Evolutionary conservation across 2,329 filamentous ascomycete genomes (phyloP).

Genomic region (Verticillium isaacii): DNA sequence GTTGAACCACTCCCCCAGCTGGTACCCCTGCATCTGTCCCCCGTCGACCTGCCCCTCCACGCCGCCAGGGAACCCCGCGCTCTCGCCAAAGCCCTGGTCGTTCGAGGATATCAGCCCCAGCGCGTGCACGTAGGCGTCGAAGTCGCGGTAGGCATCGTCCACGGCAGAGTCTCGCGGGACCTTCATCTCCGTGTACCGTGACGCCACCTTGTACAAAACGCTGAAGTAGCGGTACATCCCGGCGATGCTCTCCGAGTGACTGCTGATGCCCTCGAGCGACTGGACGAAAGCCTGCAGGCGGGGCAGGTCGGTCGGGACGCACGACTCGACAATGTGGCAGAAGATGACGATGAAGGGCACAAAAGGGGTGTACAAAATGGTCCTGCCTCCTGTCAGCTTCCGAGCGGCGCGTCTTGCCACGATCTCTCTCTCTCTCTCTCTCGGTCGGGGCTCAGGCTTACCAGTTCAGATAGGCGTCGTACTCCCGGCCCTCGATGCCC

Average conservation of each 20-base stretch:
- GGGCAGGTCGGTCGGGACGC: slow-evolving; percentile 32
- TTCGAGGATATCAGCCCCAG: slow-evolving; percentile 35
- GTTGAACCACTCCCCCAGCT: slow-evolving; percentile 32
- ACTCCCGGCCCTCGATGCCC: slow-evolving; percentile 29
- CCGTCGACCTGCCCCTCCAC: neutral
- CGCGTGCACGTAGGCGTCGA: slow-evolving; percentile 47
- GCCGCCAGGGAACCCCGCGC: slow-evolving; percentile 29
- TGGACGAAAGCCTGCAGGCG: slow-evolving; percentile 45
- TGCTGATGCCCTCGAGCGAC: slow-evolving; percentile 44
- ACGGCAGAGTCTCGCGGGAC: slow-evolving; percentile 26
- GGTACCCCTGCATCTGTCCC: slow-evolving; percentile 3
- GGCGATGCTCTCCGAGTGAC: slow-evolving; percentile 40
- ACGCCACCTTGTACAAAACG: slow-evolving; percentile 52
- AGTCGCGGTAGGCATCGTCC: slow-evolving; percentile 32
- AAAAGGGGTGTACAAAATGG: slow-evolving; percentile 44
- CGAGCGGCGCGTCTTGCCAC: no score
- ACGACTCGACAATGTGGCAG: slow-evolving; percentile 43
- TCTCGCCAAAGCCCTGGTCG: slow-evolving; percentile 1
- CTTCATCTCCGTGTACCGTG: slow-evolving; percentile 47
- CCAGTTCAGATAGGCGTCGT: slow-evolving; percentile 36
- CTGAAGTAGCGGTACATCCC: slow-evolving; percentile 54
- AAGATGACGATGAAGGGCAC: slow-evolving; percentile 50
- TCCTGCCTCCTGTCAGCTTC: slow-evolving; percentile 22
- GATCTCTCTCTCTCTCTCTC: no score
- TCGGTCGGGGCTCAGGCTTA: slow-evolving; percentile 9